Evolutionary conservation across 768 basidiomycete species (phyloP).

Genomic region (Tulasnella sp.): DNA sequence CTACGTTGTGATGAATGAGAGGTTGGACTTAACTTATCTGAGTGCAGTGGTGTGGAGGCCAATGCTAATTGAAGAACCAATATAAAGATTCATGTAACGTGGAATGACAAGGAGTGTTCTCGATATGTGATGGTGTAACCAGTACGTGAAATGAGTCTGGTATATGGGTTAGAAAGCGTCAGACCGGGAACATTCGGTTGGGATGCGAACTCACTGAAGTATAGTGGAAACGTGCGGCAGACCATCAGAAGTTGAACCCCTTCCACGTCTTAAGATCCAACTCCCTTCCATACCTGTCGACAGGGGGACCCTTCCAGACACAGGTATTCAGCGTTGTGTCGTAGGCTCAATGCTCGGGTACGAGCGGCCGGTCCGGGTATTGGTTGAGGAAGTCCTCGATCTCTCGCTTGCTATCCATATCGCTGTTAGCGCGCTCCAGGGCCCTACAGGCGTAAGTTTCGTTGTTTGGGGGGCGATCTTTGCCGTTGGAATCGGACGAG

Average conservation of each 20-base stretch:
- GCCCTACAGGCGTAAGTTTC: background rate
- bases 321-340: background rate
- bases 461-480: background rate
- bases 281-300: background rate
- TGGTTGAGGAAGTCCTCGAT: background rate
- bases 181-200: too few relatives aligned
- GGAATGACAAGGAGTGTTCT: too few relatives aligned
- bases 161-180: too few relatives aligned
- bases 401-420: background rate
- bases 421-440: background rate
- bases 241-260: background rate
- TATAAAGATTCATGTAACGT: too few relatives aligned
- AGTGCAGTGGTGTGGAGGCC: too few relatives aligned
- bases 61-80: too few relatives aligned
- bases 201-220: too few relatives aligned
- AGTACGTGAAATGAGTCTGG: too few relatives aligned
- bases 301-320: background rate
- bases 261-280: background rate
- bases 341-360: background rate
- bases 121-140: too few relatives aligned
- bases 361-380: background rate
- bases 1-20: too few relatives aligned
- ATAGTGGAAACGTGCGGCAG: background rate
- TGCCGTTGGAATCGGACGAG: background rate
- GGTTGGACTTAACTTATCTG: too few relatives aligned